Conservation (phyloP, 768 basidiomycete genomes). For the Kockovaella imperatae region DNA sequence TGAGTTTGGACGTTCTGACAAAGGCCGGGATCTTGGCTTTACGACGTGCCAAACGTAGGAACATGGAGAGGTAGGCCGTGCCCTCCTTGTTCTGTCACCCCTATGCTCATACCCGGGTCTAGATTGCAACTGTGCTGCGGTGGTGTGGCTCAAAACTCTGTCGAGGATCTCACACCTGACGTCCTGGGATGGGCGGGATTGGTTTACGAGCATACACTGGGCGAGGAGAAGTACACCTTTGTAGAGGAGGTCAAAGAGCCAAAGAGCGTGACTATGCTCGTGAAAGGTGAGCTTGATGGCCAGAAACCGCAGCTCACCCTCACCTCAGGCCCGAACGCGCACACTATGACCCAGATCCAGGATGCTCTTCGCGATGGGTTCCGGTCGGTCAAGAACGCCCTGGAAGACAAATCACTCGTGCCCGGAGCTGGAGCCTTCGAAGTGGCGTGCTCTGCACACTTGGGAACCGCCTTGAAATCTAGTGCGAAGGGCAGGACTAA, state of each 20-base stretch:
- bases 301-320: background rate
- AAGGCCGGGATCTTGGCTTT: slow-evolving; percentile 95
- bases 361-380: slow-evolving; percentile 97
- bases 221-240: slow-evolving; percentile 98
- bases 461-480: slow-evolving; percentile 71
- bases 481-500: slow-evolving; percentile 86
- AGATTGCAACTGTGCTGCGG: slow-evolving; percentile 91
- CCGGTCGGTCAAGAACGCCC: slow-evolving; percentile 89
- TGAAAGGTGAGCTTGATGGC: slow-evolving; percentile 58
- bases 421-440: slow-evolving; percentile 99
- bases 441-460: slow-evolving; percentile 77
- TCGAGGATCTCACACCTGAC: slow-evolving; percentile 86
- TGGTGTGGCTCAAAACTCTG: slow-evolving; percentile 92
- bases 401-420: slow-evolving; percentile 79
- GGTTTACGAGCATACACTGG: slow-evolving; percentile 96
- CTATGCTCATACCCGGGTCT: slow-evolving; percentile 5
- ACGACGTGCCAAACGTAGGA: slow-evolving; percentile 89
- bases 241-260: slow-evolving; percentile 93
- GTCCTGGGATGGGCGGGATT: slow-evolving; percentile 95
- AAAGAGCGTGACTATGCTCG: slow-evolving; percentile 86
- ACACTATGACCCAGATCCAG: slow-evolving; percentile 92
- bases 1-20: slow-evolving; percentile 87
- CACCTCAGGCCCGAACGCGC: slow-evolving; percentile 67
- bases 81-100: background rate
- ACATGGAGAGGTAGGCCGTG: slow-evolving; percentile 81